Conservation (phyloP, 352 stramenopile species). For the Pythium sp. region DNA sequence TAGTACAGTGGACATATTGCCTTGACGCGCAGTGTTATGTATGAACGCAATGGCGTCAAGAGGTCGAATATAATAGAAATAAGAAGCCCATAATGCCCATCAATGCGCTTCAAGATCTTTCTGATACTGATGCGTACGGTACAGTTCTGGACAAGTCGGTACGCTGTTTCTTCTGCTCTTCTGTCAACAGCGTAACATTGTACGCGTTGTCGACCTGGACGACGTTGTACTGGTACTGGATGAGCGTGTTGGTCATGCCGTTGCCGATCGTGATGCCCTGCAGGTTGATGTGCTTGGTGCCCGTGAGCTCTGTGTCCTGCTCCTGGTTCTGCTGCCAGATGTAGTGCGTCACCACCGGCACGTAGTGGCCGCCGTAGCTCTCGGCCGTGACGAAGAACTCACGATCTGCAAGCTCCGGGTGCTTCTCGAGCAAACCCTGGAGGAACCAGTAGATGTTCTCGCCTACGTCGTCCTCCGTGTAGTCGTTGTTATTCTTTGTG, state of each 20-base stretch:
- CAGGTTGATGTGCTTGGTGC: constrained; percentile 30
- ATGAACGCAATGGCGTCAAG: too few species aligned
- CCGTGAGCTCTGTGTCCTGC: neutral
- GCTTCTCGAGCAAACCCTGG: constrained; percentile 42
- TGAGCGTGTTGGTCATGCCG: constrained; percentile 36
- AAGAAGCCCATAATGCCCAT: too few species aligned
- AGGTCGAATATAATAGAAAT: too few species aligned
- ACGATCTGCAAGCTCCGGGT: constrained; percentile 40
- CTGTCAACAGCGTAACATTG: constrained; percentile 48
- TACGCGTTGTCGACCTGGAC: constrained; percentile 66
- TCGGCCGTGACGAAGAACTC: constrained; percentile 55
- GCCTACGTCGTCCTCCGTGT: constrained; percentile 35
- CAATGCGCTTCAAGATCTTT: neutral
- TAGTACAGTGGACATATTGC: too few species aligned
- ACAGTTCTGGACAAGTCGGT: neutral
- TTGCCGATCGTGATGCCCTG: constrained; percentile 79
- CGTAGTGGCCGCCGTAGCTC: constrained; percentile 46
- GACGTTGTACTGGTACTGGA: constrained; percentile 25
- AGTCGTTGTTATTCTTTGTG: constrained; percentile 28
- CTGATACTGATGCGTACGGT: neutral
- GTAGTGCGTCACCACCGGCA: too few species aligned
- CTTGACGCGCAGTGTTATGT: neutral
- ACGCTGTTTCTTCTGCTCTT: constrained; percentile 25
- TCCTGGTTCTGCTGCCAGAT: constrained; percentile 27
- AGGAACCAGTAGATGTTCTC: constrained; percentile 54